These are phyloP conservation scores for Skeletonema marinoi DNA, from an alignment of 108 stramenopile genomes.

Conservation along the genomic window DNA sequence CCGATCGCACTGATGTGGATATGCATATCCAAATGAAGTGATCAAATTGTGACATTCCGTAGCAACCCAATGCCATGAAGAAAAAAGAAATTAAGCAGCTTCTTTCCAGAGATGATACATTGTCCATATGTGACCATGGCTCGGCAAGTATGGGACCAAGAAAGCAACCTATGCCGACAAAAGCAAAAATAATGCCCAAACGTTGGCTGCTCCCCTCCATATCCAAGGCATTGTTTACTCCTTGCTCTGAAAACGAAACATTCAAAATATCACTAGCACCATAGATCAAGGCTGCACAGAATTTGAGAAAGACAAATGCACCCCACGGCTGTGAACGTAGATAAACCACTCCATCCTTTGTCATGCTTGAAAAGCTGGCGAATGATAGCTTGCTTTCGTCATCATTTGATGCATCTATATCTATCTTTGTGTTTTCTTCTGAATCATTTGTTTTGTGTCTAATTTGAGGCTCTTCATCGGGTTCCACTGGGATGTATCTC, in stretches of 20 bases:
- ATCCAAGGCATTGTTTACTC: conserved; percentile 8
- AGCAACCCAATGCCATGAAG: conserved; percentile 44
- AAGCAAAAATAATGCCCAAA: conserved; percentile 64
- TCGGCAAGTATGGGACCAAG: conserved; percentile 61
- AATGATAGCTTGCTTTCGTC: conserved; percentile 5
- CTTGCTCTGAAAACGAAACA: conserved; percentile 61
- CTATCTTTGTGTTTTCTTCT: neutral
- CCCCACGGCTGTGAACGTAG: conserved; percentile 54
- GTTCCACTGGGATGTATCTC: conserved; percentile 9
- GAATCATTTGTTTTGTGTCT: neutral
- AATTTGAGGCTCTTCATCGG: neutral
- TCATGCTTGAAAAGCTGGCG: conserved; percentile 37
- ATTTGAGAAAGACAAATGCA: conserved; percentile 61
- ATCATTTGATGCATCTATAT: neutral
- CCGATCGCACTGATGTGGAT: conserved; percentile 50
- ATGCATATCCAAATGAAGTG: conserved; percentile 34
- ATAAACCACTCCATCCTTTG: conserved; percentile 49
- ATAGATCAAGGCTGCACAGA: conserved; percentile 45
- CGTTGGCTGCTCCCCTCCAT: conserved; percentile 29
- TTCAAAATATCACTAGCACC: conserved; percentile 68
- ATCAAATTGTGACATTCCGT: conserved; percentile 23
- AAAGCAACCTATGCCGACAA: conserved; percentile 69
- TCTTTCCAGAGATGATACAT: conserved; percentile 46
- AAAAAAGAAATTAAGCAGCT: conserved; percentile 55
- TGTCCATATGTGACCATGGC: conserved; percentile 48